A percentile compares a stretch with the other conserved stretches of the same genome.
phyloP scores from a whole-genome alignment of 805 yeast species.

The Jamesozyma rosinii region DNA sequence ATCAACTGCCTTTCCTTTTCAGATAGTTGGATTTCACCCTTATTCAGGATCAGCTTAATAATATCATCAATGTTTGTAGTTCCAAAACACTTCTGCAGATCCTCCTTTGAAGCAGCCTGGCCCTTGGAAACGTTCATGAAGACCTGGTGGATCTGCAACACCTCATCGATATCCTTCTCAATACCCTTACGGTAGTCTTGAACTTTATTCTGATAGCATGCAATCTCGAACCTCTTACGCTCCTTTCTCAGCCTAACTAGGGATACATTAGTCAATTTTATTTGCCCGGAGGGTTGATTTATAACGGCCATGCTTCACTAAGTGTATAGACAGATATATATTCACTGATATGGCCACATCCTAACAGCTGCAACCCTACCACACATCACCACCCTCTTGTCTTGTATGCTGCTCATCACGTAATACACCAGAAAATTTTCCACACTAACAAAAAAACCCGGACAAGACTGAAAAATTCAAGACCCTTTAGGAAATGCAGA shows the following conservation, averaged over 20 bases:
- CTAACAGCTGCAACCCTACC: no score
- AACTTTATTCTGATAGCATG: constrained; percentile 93
- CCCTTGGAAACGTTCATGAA: constrained; percentile 91
- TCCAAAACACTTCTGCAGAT: constrained; percentile 62
- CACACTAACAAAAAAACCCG: no score
- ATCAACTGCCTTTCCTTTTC: constrained; percentile 84
- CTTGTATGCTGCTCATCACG: no score
- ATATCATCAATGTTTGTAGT: constrained; percentile 67
- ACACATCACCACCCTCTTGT: no score
- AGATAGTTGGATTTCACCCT: constrained; percentile 90
- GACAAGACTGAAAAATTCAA: no score
- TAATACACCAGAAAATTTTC: no score
- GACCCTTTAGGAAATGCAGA: no score
- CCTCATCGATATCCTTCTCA: constrained; percentile 93
- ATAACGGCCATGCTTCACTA: constrained; percentile 39
- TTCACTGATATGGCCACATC: no score
- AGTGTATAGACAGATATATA: no score
- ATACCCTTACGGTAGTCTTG: constrained; percentile 70
- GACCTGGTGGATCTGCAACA: constrained; percentile 90
- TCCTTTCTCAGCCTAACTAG: constrained; percentile 85
- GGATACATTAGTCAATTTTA: constrained; percentile 88
- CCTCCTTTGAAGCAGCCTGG: constrained; percentile 81
- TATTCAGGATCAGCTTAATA: constrained; percentile 69
- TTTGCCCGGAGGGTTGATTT: constrained; percentile 83
- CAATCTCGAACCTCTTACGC: constrained; percentile 85